Conservation (phyloP, 164 flowering plant genomes). For the Hamamelis virginiana region DNA sequence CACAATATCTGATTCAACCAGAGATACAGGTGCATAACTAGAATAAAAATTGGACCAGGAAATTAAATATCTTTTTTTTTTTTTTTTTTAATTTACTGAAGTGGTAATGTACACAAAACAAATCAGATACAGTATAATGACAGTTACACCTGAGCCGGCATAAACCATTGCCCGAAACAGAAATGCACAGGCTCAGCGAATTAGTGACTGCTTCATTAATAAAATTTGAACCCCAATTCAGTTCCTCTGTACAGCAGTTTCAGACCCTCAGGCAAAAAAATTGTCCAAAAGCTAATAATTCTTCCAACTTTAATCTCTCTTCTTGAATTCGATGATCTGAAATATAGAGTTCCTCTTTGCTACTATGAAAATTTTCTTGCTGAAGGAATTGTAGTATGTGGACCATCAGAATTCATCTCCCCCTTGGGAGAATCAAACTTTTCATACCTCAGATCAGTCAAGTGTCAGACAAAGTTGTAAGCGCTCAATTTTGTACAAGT, state of each 20-base stretch:
- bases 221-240: not conserved
- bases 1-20: not conserved
- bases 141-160: constrained; percentile 20
- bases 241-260: constrained; percentile 22
- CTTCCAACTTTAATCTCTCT: not conserved
- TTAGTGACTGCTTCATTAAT: constrained; percentile 1
- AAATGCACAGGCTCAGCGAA: constrained; percentile 8
- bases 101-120: constrained; percentile 19
- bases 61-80: constrained; percentile 2
- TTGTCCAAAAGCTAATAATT: constrained; percentile 5
- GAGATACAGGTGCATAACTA: too few species aligned
- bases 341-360: constrained; percentile 11
- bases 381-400: constrained; percentile 18
- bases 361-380: not conserved
- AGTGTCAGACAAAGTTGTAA: constrained; percentile 4
- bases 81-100: not conserved
- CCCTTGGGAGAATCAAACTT: constrained; percentile 10
- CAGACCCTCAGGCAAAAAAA: constrained; percentile 9
- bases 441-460: constrained; percentile 7
- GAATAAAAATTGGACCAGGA: not conserved
- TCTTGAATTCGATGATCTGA: constrained; percentile 22
- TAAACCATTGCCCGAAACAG: not conserved
- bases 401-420: constrained; percentile 21
- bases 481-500: constrained; percentile 20
- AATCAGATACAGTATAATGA: constrained; percentile 7